phyloP scores from a whole-genome alignment of 148 eudicot species.

The Salicornia ramosissima region DNA sequence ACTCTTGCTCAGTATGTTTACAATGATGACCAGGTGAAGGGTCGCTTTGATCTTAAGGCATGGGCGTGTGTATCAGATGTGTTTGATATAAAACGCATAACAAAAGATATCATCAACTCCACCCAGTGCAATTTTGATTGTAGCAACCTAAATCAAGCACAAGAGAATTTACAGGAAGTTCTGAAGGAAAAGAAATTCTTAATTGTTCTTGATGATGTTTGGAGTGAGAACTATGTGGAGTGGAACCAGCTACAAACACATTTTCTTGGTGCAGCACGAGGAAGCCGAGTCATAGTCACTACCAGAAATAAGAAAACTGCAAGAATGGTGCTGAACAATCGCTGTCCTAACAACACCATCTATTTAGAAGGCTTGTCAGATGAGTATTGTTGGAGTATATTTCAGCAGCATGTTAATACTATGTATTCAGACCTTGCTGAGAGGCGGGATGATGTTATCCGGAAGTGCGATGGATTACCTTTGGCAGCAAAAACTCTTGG shows the following conservation, averaged over 20 bases:
- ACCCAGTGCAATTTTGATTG: neutral
- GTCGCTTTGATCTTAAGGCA: neutral
- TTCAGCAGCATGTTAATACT: neutral
- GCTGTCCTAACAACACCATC: neutral
- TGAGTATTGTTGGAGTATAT: conserved; percentile 7
- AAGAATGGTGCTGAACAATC: neutral
- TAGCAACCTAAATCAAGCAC: neutral
- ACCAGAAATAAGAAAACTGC: neutral
- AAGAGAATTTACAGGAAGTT: neutral
- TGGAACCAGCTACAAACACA: neutral
- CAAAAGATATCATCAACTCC: neutral
- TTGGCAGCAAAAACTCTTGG: conserved; percentile 18
- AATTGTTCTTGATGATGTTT: neutral
- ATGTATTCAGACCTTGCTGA: neutral
- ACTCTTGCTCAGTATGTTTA: neutral
- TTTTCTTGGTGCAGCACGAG: neutral
- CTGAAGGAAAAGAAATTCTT: neutral
- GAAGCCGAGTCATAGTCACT: neutral
- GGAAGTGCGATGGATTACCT: conserved; percentile 4
- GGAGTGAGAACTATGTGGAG: neutral
- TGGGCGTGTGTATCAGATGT: neutral
- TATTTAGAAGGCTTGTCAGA: neutral
- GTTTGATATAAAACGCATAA: neutral
- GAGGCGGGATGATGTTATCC: neutral
- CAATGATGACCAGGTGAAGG: neutral